Evolutionary conservation across 2,329 filamentous ascomycete genomes (phyloP), one percentile per base, ranked within the genome.

Genomic region (Penicillium sp.): DNA sequence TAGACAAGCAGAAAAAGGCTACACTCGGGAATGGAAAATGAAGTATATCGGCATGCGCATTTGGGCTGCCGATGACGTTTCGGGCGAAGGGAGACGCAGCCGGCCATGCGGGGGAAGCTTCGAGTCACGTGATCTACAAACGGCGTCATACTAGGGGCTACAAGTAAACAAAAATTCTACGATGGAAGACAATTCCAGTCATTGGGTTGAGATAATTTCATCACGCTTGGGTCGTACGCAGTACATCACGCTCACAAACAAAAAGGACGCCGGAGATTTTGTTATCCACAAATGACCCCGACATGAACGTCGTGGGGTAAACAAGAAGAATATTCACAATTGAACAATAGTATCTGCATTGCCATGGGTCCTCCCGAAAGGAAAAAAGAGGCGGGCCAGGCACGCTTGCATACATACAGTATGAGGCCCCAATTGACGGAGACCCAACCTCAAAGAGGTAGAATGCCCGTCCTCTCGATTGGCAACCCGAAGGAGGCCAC

Each of bases 1-100:
- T 42, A 47, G 41, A 47, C 18, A 53, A 31, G 16, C 32, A 24
- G 16, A 45, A n/a, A 27, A 48, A 38, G 29, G 14, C 31, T 53
- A 21, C 11, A 41, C 43, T 34, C 24, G n/a, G 38, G 39, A 41
- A 27, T 40, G 13, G 29, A 41, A 41, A n/a, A 27, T 32, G 43
- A 52, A 41, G 50, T 53, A 42, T 48, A 53, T 43, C 50, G 38
- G 29, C 3, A 29, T 47, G 7, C 11, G 13, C 14, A 29, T 39
- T 39, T 34, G 34, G 27, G 27, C 22, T 40, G 8, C 18, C 45
- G 51, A 66, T 67, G 67, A 69, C 65, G 65, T 67, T 58, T 67
- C 67, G 67, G 67, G 51, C 65, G 67, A 69, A 69, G 56, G 67
- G 66, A 68, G 54, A 50, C 46, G 50, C 16, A 10, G 40, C 44